A percentile compares a stretch with the other conserved stretches of the same genome.
These are phyloP conservation scores for Irpex lacteus DNA, from an alignment of 1,284 basidiomycete species.

Conservation along the genomic window DNA sequence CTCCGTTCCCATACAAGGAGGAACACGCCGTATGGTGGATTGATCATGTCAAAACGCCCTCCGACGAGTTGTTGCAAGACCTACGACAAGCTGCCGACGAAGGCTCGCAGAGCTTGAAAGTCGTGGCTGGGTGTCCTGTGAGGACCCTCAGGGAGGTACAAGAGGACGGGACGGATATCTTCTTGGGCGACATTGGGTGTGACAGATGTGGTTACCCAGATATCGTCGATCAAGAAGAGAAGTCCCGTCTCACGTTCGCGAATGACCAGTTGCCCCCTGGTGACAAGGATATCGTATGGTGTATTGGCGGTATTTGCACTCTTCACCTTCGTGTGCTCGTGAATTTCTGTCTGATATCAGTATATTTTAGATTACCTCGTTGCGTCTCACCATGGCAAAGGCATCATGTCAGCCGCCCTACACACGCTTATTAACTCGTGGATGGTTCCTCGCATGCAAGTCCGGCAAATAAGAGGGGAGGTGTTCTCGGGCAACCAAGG, in stretches of 20 bases:
- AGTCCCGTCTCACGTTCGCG: slow-evolving; percentile 31
- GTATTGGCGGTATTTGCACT: slow-evolving; percentile 43
- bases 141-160: slow-evolving; percentile 43
- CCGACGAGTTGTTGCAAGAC: slow-evolving; percentile 36
- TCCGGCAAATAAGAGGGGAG: slow-evolving; percentile 41
- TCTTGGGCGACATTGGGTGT: slow-evolving; percentile 43
- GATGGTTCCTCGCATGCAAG: slow-evolving; percentile 58
- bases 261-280: slow-evolving; percentile 36
- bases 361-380: slow-evolving; percentile 46
- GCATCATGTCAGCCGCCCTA: slow-evolving; percentile 66
- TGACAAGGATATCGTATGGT: slow-evolving; percentile 51
- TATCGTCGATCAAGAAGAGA: slow-evolving; percentile 30
- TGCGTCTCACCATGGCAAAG: slow-evolving; percentile 55
- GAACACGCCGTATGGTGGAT: slow-evolving; percentile 39
- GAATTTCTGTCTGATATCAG: not conserved
- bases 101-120: slow-evolving; percentile 20
- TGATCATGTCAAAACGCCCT: slow-evolving; percentile 18
- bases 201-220: slow-evolving; percentile 33
- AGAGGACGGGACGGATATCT: slow-evolving; percentile 45
- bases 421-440: slow-evolving; percentile 48
- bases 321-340: not conserved
- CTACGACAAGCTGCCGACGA: slow-evolving; percentile 28
- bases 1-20: slow-evolving; percentile 52
- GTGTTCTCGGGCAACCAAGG: slow-evolving; percentile 51
- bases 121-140: slow-evolving; percentile 41